These are phyloP conservation scores for Murraya koenigii DNA, from an alignment of 345 rosid genomes.

Conservation along the genomic window DNA sequence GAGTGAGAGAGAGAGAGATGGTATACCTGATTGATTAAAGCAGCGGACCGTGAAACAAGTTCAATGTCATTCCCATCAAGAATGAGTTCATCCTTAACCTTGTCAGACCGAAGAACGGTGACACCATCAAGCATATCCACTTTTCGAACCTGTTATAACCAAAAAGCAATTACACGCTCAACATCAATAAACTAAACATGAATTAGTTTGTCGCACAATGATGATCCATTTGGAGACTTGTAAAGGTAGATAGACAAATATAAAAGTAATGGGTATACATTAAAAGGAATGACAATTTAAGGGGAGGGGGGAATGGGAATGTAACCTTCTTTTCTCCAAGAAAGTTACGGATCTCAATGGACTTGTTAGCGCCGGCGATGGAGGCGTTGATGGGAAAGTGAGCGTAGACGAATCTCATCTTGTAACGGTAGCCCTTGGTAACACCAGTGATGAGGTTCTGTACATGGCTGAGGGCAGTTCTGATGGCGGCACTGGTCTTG, in stretches of 20 bases:
- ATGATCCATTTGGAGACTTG: too few species aligned
- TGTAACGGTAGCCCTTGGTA: slow-evolving; percentile 72
- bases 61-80: slow-evolving; percentile 65
- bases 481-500: slow-evolving; percentile 57
- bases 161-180: neutral
- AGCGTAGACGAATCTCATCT: slow-evolving; percentile 85
- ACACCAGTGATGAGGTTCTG: slow-evolving; percentile 67
- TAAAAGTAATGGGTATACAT: neutral
- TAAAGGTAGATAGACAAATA: neutral
- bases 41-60: slow-evolving; percentile 58
- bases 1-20: neutral
- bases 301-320: too few species aligned
- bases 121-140: slow-evolving; percentile 67
- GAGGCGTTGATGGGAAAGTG: slow-evolving; percentile 87
- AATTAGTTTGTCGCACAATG: too few species aligned
- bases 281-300: neutral
- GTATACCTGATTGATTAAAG: slow-evolving; percentile 56
- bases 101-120: slow-evolving; percentile 52
- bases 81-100: slow-evolving; percentile 60
- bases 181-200: neutral
- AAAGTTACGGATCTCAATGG: slow-evolving; percentile 78
- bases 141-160: slow-evolving; percentile 42
- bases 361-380: slow-evolving; percentile 36
- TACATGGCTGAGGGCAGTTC: slow-evolving; percentile 73
- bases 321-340: slow-evolving; percentile 63